Conservation (phyloP, 305 asterid genomes). For the Rubia tinctorum region DNA sequence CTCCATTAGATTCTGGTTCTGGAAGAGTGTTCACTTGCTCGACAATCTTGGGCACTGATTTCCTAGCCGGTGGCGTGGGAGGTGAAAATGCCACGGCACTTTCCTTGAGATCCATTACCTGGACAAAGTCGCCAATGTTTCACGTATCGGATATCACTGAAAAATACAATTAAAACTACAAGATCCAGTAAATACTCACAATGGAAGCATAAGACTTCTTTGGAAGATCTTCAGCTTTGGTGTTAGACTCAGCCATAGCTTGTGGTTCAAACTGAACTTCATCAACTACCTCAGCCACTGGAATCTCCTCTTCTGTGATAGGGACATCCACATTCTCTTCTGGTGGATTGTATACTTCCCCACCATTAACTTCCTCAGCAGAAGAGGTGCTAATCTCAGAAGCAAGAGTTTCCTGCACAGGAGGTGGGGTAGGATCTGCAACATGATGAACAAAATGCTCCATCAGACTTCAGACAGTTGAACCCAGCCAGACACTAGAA, state of each 20-base stretch:
- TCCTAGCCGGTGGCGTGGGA: constrained; percentile 44
- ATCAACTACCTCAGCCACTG: constrained; percentile 64
- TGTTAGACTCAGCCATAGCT: constrained; percentile 44
- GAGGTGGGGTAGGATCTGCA: constrained; percentile 44
- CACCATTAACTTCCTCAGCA: constrained; percentile 51
- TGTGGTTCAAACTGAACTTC: constrained; percentile 46
- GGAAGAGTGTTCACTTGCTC: constrained; percentile 44
- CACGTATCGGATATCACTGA: background rate
- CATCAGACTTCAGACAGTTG: background rate
- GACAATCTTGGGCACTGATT: constrained; percentile 47
- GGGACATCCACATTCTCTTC: constrained; percentile 65
- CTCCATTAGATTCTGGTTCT: constrained; percentile 41
- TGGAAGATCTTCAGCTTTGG: constrained; percentile 58
- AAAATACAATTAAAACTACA: background rate
- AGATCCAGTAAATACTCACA: constrained; percentile 39
- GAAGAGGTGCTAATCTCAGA: constrained; percentile 50
- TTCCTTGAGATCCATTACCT: constrained; percentile 84
- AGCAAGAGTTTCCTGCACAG: constrained; percentile 48
- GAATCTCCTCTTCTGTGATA: constrained; percentile 57
- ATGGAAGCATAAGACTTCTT: constrained; percentile 93
- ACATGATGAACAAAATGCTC: constrained; percentile 8
- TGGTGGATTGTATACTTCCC: constrained; percentile 65
- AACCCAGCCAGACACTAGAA: background rate
- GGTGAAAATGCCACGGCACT: constrained; percentile 49
- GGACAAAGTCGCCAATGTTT: background rate